phyloP scores from a whole-genome alignment of 164 flowering plant genomes.

The Pachysandra terminalis region DNA sequence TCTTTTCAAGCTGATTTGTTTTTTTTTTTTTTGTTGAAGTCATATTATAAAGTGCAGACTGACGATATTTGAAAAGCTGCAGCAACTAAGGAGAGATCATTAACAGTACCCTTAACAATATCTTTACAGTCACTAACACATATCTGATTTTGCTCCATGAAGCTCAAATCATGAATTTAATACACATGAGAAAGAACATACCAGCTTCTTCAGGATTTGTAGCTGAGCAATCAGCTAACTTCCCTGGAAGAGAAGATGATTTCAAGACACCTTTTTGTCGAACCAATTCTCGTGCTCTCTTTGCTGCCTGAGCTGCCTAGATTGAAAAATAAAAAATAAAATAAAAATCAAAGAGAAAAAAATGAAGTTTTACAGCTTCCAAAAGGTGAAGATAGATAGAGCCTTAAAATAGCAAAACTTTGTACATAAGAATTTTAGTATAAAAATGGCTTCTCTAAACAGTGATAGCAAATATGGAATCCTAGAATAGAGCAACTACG shows the following conservation, averaged over 20 bases:
- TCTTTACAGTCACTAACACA: slow-evolving; percentile 1
- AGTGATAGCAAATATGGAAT: too few relatives aligned
- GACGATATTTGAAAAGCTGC: too few relatives aligned
- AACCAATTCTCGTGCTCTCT: slow-evolving; percentile 91
- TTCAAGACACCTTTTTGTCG: slow-evolving; percentile 81
- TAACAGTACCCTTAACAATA: neutral
- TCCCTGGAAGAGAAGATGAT: slow-evolving; percentile 97
- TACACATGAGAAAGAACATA: slow-evolving; percentile 21
- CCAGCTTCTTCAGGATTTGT: slow-evolving; percentile 93
- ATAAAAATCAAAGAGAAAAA: neutral
- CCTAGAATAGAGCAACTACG: neutral
- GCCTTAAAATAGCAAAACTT: neutral
- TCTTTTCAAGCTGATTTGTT: too few relatives aligned
- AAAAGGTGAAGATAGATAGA: neutral
- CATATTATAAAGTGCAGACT: too few relatives aligned
- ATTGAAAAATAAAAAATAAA: slow-evolving; percentile 13
- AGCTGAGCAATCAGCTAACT: slow-evolving; percentile 96
- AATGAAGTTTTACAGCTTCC: neutral
- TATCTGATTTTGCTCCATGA: neutral
- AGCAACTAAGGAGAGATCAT: neutral
- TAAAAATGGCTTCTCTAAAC: too few relatives aligned
- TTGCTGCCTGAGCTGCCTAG: slow-evolving; percentile 94
- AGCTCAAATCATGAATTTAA: neutral
- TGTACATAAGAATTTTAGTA: too few relatives aligned
- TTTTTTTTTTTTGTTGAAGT: too few relatives aligned